These are phyloP conservation scores for Fraxinus sp. DNA, from an alignment of 305 asterid species.

Conservation along the genomic window DNA sequence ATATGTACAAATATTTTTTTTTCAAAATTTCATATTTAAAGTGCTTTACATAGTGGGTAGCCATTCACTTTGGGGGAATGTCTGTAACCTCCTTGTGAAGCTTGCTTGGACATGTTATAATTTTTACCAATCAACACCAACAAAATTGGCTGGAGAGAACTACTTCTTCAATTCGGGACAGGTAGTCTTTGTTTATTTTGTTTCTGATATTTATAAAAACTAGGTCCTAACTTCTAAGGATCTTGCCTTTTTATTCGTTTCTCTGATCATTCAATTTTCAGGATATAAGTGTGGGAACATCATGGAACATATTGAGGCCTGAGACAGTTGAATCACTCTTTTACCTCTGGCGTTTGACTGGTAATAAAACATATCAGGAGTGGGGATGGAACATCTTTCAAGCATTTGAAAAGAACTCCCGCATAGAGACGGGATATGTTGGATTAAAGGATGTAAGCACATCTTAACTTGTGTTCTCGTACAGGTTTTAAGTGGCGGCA, in stretches of 20 bases:
- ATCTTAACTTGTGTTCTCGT: constrained; percentile 1
- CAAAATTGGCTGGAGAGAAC: constrained; percentile 98
- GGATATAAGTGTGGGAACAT: constrained; percentile 95
- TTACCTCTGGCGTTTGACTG: constrained; percentile 97
- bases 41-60: constrained; percentile 8
- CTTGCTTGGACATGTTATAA: constrained; percentile 89
- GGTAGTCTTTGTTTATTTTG: constrained; percentile 32
- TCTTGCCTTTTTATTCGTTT: constrained; percentile 1
- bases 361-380: constrained; percentile 93
- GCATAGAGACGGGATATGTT: constrained; percentile 83
- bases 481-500: background rate
- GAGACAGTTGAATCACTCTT: constrained; percentile 98
- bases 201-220: background rate
- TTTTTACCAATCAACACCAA: constrained; percentile 51
- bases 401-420: constrained; percentile 97
- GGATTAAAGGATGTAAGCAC: constrained; percentile 93
- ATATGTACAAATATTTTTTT: background rate
- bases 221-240: constrained; percentile 16
- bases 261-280: constrained; percentile 15
- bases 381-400: constrained; percentile 99
- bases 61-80: constrained; percentile 15
- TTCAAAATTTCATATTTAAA: constrained; percentile 1
- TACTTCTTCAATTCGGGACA: constrained; percentile 74
- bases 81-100: constrained; percentile 42
- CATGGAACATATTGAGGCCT: constrained; percentile 99